Base-by-base conservation (phyloP, 495 filamentous ascomycete species). In the Hyaloscypha bicolor region DNA sequence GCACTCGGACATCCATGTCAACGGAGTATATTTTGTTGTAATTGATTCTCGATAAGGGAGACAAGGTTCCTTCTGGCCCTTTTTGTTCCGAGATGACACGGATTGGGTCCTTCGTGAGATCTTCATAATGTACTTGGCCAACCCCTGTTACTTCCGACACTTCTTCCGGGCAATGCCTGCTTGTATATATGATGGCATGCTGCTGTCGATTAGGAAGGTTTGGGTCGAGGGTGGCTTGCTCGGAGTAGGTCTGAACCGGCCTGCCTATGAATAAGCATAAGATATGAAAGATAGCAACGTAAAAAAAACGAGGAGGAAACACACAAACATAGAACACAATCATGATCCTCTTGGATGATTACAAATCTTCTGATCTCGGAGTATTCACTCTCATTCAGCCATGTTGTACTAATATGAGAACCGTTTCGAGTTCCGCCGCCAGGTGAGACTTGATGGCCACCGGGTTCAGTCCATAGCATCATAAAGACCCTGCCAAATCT, bases 291-390 rank as follows among this genome's bases (percentile, higher is more conserved):
- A 2, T 25, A 2, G 25, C 2, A 25, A 1, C 25, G 25, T 3
- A 62, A 37, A 2, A 2, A 53, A 4, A 21, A 9, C 16, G 5
- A 51, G 9, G 14, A 29, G 25, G 55, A n/a, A 9, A 62, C 69
- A 57, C 32, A 71, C 69, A 45, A 57, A 60, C 69, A 71, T 0
- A 61, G 6, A 21, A 12, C 39, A 45, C 59, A 32, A 12, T 66
- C 70, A 53, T 60, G 25, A 9, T 16, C 48, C 2, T 4, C 35
- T 31, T 31, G 32, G 19, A 69, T 33, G 2, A 72, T 51, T 31
- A 72, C 70, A 57, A 72, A 72, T 16, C 66, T 66, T 52, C 66
- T 42, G 30, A 72, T 68, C 22, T 65, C 62, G 33, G 25, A 61
- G 55, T 53, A 69, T 29, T 14, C 55, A 25, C 37, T 2, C 59